Evolutionary conservation across 257 asterid genomes (phyloP).

Genomic region (Solanum verrucosum): DNA sequence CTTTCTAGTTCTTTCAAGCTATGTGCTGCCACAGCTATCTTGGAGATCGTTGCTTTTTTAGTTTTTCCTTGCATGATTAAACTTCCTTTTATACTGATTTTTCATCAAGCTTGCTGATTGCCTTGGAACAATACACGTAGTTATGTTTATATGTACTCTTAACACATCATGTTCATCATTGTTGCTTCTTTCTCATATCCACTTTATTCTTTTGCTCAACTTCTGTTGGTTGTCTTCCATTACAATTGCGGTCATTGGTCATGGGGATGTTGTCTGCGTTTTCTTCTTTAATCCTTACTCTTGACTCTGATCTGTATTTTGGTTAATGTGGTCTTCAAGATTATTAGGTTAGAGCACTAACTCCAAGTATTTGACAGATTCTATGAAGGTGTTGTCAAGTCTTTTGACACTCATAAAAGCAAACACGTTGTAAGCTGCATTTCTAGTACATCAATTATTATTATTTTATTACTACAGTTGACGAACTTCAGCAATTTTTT

Average conservation of each 20-base stretch:
- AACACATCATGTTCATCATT: neutral
- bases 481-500: neutral
- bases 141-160: neutral
- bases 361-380: conserved; percentile 35
- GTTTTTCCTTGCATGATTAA: neutral
- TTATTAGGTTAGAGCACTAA: neutral
- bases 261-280: neutral
- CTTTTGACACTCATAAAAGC: conserved; percentile 70
- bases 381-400: conserved; percentile 83
- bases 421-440: conserved; percentile 75
- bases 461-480: neutral
- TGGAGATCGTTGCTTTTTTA: neutral
- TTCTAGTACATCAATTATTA: conserved; percentile 1
- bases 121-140: neutral
- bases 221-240: neutral
- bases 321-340: neutral
- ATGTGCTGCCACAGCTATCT: neutral
- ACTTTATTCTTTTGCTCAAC: neutral
- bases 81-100: neutral
- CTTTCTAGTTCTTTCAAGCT: neutral
- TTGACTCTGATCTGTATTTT: neutral
- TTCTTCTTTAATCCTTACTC: neutral
- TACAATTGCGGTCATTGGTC: neutral
- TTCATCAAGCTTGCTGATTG: neutral
- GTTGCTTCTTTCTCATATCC: neutral